Evolutionary conservation across 179 eudicot species (phyloP).

Genomic region (Camellia oleifera): DNA sequence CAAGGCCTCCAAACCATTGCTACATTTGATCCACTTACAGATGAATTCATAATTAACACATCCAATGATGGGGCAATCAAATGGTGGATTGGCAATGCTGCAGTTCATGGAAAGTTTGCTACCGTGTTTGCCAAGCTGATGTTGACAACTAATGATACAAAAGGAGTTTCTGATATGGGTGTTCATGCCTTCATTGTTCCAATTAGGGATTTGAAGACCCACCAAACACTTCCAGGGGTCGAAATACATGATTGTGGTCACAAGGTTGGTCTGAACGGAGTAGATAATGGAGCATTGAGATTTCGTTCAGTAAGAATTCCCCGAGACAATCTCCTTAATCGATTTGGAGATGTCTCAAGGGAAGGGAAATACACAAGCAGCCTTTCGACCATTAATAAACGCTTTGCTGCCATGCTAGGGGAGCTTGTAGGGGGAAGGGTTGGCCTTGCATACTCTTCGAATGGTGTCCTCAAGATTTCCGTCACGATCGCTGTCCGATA

Average conservation of each 20-base stretch:
- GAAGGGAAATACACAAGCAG: slow-evolving; percentile 88
- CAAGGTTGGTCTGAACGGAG: slow-evolving; percentile 93
- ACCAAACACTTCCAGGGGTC: slow-evolving; percentile 73
- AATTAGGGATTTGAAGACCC: slow-evolving; percentile 78
- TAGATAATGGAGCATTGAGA: slow-evolving; percentile 88
- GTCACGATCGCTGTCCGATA: slow-evolving; percentile 77
- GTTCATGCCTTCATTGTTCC: slow-evolving; percentile 97
- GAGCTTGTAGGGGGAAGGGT: slow-evolving; percentile 98
- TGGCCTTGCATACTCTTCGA: slow-evolving; percentile 88
- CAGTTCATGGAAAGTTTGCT: slow-evolving; percentile 91
- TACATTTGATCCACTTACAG: slow-evolving; percentile 72
- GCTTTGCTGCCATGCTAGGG: slow-evolving; percentile 92
- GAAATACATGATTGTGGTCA: slow-evolving; percentile 97
- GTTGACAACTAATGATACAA: slow-evolving; percentile 68
- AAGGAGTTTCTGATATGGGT: slow-evolving; percentile 84
- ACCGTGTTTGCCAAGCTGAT: slow-evolving; percentile 85
- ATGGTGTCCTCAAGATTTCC: slow-evolving; percentile 76
- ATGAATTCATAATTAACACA: slow-evolving; percentile 80
- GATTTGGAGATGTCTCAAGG: slow-evolving; percentile 88
- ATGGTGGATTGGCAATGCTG: slow-evolving; percentile 99
- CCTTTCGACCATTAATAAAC: slow-evolving; percentile 73
- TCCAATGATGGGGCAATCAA: slow-evolving; percentile 94
- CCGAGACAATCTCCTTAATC: slow-evolving; percentile 84
- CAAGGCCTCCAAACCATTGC: slow-evolving; percentile 91
- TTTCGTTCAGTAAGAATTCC: slow-evolving; percentile 89